These are phyloP conservation scores for Cokeromyces recurvatus DNA, from an alignment of 371 early-diverging fungal species.

Conservation along the genomic window DNA sequence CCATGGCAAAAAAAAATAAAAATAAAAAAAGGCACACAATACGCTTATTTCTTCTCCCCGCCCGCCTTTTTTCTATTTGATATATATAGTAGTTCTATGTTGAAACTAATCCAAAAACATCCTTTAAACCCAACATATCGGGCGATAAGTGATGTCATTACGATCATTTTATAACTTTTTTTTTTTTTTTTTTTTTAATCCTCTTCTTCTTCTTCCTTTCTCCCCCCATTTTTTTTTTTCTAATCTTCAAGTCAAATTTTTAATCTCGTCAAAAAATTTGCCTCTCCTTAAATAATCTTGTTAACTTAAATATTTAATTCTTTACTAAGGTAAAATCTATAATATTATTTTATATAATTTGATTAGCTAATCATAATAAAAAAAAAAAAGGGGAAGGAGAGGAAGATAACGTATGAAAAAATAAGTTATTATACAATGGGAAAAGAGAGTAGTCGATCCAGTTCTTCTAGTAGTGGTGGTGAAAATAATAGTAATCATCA, in stretches of 20 bases:
- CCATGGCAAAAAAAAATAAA: not conserved
- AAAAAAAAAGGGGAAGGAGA: constrained; percentile 7
- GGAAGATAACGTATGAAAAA: no score
- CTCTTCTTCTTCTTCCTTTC: not conserved
- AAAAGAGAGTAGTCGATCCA: constrained; percentile 17
- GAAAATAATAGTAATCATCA: not conserved
- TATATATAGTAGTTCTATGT: no score
- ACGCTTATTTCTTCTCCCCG: not conserved
- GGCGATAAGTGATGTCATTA: constrained; percentile 7
- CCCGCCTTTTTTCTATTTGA: not conserved
- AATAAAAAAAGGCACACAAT: constrained; percentile 1
- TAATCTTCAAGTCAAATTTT: not conserved
- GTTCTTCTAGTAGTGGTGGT: constrained; percentile 11
- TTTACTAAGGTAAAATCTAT: no score
- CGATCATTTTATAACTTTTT: not conserved
- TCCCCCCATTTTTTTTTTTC: not conserved
- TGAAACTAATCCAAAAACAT: constrained; percentile 3
- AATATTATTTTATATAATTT: constrained; percentile 3
- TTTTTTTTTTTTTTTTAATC: not conserved
- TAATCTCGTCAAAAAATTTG: no score
- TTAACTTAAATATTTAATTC: no score
- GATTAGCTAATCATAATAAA: not conserved
- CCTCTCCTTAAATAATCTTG: not conserved
- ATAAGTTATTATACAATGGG: no score
- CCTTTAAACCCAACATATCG: constrained; percentile 1